Conservation (phyloP, 768 basidiomycete species). For the Mycena epipterygia region DNA sequence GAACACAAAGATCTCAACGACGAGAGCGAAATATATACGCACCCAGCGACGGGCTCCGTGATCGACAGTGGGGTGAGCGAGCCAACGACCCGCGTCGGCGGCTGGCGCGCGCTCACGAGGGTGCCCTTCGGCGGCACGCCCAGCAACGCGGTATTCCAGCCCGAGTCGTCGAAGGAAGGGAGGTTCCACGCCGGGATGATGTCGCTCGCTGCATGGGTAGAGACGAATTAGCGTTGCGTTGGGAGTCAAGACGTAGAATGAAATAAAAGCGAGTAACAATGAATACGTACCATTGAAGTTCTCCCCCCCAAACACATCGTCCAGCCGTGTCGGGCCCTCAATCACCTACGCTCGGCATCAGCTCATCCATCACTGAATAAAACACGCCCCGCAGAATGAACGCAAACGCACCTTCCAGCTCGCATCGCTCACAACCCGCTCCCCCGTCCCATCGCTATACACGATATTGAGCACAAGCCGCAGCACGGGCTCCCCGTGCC, state of each 20-base stretch:
- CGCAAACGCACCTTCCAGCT: constrained; percentile 37
- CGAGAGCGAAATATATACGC: no score
- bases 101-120: constrained; percentile 40
- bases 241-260: no score
- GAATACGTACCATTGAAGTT: constrained; percentile 46
- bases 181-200: constrained; percentile 37
- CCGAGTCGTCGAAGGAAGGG: constrained; percentile 34
- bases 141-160: constrained; percentile 38
- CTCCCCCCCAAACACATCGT: constrained; percentile 43
- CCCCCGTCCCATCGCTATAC: constrained; percentile 42
- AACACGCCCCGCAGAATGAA: no score
- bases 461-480: constrained; percentile 41
- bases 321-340: constrained; percentile 47
- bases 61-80: constrained; percentile 41
- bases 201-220: constrained; percentile 35
- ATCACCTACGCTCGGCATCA: constrained; percentile 7
- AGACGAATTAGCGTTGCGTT: neutral
- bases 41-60: constrained; percentile 41
- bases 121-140: constrained; percentile 40
- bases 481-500: constrained; percentile 47
- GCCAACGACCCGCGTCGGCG: constrained; percentile 41
- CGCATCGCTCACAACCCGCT: constrained; percentile 37
- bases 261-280: no score
- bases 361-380: no score
- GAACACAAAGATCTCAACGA: no score